These are phyloP conservation scores for Chlorella variabilis DNA, from an alignment of 163 green algal genomes.

Conservation along the genomic window DNA sequence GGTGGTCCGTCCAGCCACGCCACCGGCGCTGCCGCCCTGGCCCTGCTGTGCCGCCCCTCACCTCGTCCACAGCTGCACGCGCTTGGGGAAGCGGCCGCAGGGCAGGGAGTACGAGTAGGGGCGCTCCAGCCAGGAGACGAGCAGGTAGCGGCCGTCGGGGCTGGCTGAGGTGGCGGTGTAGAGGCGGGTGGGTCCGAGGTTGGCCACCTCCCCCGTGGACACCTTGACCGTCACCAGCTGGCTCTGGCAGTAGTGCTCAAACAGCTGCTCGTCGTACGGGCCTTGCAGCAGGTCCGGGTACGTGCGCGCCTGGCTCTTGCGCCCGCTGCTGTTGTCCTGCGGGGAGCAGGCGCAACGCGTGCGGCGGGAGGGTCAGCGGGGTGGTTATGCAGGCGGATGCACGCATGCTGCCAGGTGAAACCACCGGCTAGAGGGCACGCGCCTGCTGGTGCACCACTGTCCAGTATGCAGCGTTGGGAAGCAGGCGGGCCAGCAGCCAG, in stretches of 20 bases:
- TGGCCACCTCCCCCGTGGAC: conserved; percentile 55
- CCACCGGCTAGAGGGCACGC: too few species aligned
- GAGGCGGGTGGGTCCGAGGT: conserved; percentile 66
- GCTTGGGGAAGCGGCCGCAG: conserved; percentile 86
- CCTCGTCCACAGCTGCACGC: conserved; percentile 81
- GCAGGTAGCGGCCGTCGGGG: conserved; percentile 86
- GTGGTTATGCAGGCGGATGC: too few species aligned
- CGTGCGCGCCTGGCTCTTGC: conserved; percentile 82
- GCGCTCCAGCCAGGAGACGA: conserved; percentile 87
- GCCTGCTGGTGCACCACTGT: too few species aligned
- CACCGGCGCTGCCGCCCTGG: too few species aligned
- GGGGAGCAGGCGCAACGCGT: neutral
- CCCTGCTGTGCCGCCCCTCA: conserved; percentile 2
- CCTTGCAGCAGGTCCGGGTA: conserved; percentile 95
- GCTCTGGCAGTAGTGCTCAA: conserved; percentile 88
- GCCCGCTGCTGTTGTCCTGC: conserved; percentile 73
- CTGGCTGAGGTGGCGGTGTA: conserved; percentile 81
- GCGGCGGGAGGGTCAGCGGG: neutral
- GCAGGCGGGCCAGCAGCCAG: too few species aligned
- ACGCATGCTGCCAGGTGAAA: too few species aligned
- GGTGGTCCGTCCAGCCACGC: too few species aligned
- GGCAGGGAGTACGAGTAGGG: conserved; percentile 92
- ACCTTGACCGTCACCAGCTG: conserved; percentile 73
- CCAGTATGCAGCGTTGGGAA: too few species aligned
- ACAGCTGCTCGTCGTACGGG: conserved; percentile 70